Base-by-base conservation (phyloP, 805 yeast species). In the Cyberlindnera japonica region DNA sequence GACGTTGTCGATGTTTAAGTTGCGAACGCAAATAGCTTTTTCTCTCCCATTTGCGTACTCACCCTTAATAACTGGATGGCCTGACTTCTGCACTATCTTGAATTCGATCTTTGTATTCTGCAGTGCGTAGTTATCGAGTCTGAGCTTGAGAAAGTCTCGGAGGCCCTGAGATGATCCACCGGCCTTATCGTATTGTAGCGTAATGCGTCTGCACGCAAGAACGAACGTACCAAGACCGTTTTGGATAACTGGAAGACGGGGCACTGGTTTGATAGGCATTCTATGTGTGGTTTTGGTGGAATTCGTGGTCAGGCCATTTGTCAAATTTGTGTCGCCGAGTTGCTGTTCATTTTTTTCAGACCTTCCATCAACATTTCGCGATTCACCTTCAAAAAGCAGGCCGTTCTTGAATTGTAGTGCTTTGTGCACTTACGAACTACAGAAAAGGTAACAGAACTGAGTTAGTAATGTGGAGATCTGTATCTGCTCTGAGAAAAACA, bases 121-220 rank as follows among this genome's bases (percentile, higher is more conserved):
- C 16, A 59, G 49, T 4, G 96, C 93, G 43, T 86, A 64, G 8
- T 65, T 47, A 38, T 74, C 65, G 23, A 77, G 70, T 53, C 75
- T 71, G 38, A 60, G 71, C 31, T 72, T 67, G 30, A 93, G 65
- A 44, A 83, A 78, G 40, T 83, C 80, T 58, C 89, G 63, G 67
- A 89, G 75, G 4, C 97, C 97, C 38, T 72, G 71, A 1, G 98
- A 90, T 3, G 95, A 83, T 17, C 97, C 98, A 31, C 97, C 98
- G 82, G 95, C 83, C 71, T 93, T 89, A 68, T 96, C 89, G 66
- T 81, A 93, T 45, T 85, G 83, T 33, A 93, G 61, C 1, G 82
- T 73, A 38, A 93, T 73, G 56, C 75, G 78, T 53, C 75, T 78
- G 67, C 98, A 89, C 44, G 70, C 21, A 18, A 70, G 67, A 7